A percentile compares a stretch with the other conserved stretches of the same genome.
phyloP scores from a whole-genome alignment of 2,329 filamentous ascomycete species.

The Neonectria punicea region DNA sequence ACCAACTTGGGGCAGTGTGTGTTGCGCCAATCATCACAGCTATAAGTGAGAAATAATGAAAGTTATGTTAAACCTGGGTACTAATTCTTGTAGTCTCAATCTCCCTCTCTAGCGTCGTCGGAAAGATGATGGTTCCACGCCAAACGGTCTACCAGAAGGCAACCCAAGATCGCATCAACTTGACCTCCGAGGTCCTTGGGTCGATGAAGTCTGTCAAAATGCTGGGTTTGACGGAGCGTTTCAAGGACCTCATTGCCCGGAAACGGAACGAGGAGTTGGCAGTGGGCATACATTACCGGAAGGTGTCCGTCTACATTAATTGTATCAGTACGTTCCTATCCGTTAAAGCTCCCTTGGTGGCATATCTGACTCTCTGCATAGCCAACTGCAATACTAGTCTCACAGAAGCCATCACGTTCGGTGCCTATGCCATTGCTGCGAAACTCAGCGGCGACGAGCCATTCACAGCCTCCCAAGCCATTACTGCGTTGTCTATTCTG shows the following conservation, averaged over 20 bases:
- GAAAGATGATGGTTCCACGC: constrained; percentile 42
- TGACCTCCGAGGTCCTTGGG: constrained; percentile 46
- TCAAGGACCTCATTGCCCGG: constrained; percentile 36
- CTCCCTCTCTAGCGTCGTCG: constrained; percentile 33
- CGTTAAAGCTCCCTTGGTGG: not conserved
- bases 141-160: constrained; percentile 47
- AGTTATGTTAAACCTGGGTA: not conserved
- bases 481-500: constrained; percentile 46
- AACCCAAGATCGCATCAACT: constrained; percentile 48
- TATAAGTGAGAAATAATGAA: constrained; percentile 38
- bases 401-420: constrained; percentile 46
- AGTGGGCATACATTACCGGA: constrained; percentile 40
- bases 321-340: constrained; percentile 38
- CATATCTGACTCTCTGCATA: constrained; percentile 7
- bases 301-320: constrained; percentile 42
- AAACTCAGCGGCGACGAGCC: constrained; percentile 38
- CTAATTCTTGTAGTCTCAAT: constrained; percentile 34
- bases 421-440: constrained; percentile 44
- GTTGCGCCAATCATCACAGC: constrained; percentile 47
- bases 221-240: constrained; percentile 45
- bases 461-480: constrained; percentile 46
- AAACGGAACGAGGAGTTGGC: constrained; percentile 43
- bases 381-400: constrained; percentile 42
- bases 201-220: constrained; percentile 50
- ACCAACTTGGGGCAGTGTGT: constrained; percentile 48